Base-by-base conservation (phyloP, 2,329 filamentous ascomycete genomes). In the Aspergillus ibericus region DNA sequence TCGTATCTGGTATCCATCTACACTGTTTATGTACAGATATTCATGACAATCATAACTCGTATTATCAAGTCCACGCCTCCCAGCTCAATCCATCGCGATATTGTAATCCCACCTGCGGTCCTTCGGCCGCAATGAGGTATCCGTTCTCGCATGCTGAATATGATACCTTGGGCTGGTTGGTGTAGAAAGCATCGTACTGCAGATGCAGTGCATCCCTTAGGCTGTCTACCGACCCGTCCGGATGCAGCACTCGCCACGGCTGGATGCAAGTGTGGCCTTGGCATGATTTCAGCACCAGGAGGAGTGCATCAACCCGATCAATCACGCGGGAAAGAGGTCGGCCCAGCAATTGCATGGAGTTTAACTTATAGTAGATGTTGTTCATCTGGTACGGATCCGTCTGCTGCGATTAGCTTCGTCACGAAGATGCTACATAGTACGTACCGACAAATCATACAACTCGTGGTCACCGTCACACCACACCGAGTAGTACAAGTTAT, bases 381-480 rank as follows among this genome's bases (percentile, higher is more conserved):
- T 36, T 53, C 5, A 53, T 22, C 6, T 57, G 48, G 38, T 57
- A 53, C 2, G 55, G 55, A 20, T 57, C 48, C 13, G 55, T 47
- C 55, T 57, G 10, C 10, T 10, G 16, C 9, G 2, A 22, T 48
- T 48, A 29, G 32, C 7, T 52, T 40, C 18, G 13, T 5, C 5
- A 12, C 15, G 13, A 36, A 16, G 3, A 35, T 36, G 18, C 10
- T 7, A 6, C 0, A 4, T 0, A 5, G 1, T 32, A 46, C 58
- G 18, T 40, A 70, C 67, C 62, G 66, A 70, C 2, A 77, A 62
- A 55, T 78, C 73, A 36, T 78, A 78, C 0, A 78, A 62, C 38
- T 78, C 73, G 49, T 78, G 75, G 57, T 77, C 75, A 16, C 72
- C 72, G 42, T 61, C 75, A 59, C 76, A 78, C 73, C 75, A 78